These are phyloP conservation scores for Pseudonectria buxi DNA, from an alignment of 2,329 filamentous ascomycete genomes.

Conservation along the genomic window DNA sequence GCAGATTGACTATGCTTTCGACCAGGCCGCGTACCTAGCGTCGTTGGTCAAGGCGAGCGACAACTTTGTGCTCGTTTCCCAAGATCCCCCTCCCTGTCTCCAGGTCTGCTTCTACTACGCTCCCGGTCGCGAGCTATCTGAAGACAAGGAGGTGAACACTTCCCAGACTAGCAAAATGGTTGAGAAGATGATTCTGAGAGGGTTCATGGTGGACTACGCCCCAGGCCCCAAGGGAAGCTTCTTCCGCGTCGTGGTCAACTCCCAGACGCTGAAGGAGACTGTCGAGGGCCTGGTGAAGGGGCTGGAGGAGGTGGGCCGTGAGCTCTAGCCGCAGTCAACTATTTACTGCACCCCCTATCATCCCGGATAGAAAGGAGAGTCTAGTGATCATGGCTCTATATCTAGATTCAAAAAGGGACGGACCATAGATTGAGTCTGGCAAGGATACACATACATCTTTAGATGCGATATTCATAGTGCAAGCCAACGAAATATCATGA, in stretches of 20 bases:
- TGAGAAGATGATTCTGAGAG: slow-evolving; percentile 39
- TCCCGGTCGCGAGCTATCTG: slow-evolving; percentile 41
- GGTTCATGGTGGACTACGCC: slow-evolving; percentile 58
- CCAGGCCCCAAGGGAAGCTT: slow-evolving; percentile 50
- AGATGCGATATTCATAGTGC: not conserved
- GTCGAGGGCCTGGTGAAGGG: slow-evolving; percentile 48
- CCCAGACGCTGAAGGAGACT: slow-evolving; percentile 45
- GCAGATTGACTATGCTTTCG: slow-evolving; percentile 68
- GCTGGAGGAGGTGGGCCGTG: slow-evolving; percentile 40
- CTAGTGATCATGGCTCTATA: not conserved
- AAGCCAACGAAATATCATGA: too few relatives aligned
- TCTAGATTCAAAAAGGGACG: not conserved
- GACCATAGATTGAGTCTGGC: too few relatives aligned
- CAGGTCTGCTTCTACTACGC: slow-evolving; percentile 94
- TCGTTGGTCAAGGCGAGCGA: slow-evolving; percentile 44
- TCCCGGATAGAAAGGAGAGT: not conserved
- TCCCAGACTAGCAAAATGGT: slow-evolving; percentile 43
- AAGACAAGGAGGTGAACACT: slow-evolving; percentile 40
- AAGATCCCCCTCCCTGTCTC: slow-evolving; percentile 75
- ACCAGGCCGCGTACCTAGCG: slow-evolving; percentile 63
- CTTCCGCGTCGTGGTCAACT: slow-evolving; percentile 54
- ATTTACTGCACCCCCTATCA: too few relatives aligned
- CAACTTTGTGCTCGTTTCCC: slow-evolving; percentile 65
- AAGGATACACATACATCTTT: too few relatives aligned
- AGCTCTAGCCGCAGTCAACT: slow-evolving; percentile 2